Percentiles rank a stretch among this genome's conserved stretches.
These are phyloP conservation scores for Silene latifolia DNA, from an alignment of 148 eudicot genomes.

Conservation along the genomic window DNA sequence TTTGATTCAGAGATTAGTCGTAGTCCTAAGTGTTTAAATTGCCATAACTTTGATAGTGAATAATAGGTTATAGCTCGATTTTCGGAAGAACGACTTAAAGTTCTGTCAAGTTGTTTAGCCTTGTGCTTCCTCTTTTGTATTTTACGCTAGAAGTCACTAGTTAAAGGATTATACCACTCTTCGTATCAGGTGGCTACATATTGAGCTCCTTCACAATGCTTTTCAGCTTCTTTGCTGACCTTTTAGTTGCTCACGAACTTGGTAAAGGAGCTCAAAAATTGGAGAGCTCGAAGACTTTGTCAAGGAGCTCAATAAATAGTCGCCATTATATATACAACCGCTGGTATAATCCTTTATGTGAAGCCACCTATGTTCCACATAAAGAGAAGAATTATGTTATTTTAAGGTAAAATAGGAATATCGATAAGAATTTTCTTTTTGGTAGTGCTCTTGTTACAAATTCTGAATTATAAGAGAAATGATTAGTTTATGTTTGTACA, in stretches of 20 bases:
- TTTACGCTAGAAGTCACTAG: background rate
- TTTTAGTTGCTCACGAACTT: too few species aligned
- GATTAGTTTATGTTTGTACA: background rate
- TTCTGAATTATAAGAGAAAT: background rate
- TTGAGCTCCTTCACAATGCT: too few species aligned
- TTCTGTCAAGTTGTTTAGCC: background rate
- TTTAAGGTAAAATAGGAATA: background rate
- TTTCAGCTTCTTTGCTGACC: too few species aligned
- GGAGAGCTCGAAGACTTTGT: too few species aligned
- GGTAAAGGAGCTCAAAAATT: too few species aligned
- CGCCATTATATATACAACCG: too few species aligned
- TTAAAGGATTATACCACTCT: too few species aligned
- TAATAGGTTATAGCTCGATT: background rate
- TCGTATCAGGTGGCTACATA: too few species aligned
- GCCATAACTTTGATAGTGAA: background rate
- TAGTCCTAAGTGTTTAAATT: background rate
- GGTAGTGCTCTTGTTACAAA: background rate
- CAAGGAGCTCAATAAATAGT: too few species aligned
- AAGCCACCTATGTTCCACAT: background rate
- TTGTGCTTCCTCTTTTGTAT: background rate
- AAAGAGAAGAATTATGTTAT: too few species aligned
- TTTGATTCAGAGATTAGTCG: background rate
- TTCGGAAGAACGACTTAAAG: background rate
- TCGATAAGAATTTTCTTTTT: background rate
- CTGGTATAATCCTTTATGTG: too few species aligned